A percentile compares a stretch with the other conserved stretches of the same genome.
Conservation (phyloP, 2,329 filamentous ascomycete genomes). For the Tolypocladium album region DNA sequence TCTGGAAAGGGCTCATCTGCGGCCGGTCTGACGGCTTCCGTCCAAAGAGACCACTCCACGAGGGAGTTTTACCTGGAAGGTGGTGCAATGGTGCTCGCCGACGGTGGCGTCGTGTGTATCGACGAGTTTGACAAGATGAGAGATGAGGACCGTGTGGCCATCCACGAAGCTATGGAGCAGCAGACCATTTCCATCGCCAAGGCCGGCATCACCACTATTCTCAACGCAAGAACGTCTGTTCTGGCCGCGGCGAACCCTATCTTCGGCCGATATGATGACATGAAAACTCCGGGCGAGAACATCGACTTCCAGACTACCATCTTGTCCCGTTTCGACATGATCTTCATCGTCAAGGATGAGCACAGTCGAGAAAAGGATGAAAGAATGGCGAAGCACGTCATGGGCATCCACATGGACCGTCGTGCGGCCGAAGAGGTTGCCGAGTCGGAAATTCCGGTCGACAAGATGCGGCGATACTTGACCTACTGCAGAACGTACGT, state of each 20-base stretch:
- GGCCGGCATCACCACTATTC: slow-evolving; percentile 94
- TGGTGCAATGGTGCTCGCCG: slow-evolving; percentile 95
- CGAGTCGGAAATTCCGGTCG: slow-evolving; percentile 82
- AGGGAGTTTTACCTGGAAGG: slow-evolving; percentile 97
- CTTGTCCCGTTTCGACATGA: slow-evolving; percentile 97
- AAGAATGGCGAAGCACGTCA: slow-evolving; percentile 90
- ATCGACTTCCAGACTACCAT: slow-evolving; percentile 99
- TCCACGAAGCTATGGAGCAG: slow-evolving; percentile 99
- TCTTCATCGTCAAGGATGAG: slow-evolving; percentile 95
- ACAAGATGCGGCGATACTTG: slow-evolving; percentile 96
- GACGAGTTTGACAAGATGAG: slow-evolving; percentile 99
- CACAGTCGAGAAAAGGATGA: slow-evolving; percentile 86
- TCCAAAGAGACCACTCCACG: slow-evolving; percentile 84
- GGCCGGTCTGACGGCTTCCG: slow-evolving; percentile 92
- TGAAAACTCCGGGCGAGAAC: slow-evolving; percentile 95
- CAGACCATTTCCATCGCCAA: slow-evolving; percentile 99
- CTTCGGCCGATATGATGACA: slow-evolving; percentile 94
- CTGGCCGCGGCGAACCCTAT: slow-evolving; percentile 94
- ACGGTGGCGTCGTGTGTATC: slow-evolving; percentile 94
- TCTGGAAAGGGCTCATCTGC: slow-evolving; percentile 97
- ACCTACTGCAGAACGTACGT: slow-evolving; percentile 91
- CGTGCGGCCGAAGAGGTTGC: slow-evolving; percentile 70
- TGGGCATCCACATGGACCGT: slow-evolving; percentile 92
- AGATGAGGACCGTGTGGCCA: slow-evolving; percentile 93
- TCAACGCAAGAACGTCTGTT: slow-evolving; percentile 92